Evolutionary conservation across 2,329 filamentous ascomycete species (phyloP).

Genomic region (Calycina herbarum): DNA sequence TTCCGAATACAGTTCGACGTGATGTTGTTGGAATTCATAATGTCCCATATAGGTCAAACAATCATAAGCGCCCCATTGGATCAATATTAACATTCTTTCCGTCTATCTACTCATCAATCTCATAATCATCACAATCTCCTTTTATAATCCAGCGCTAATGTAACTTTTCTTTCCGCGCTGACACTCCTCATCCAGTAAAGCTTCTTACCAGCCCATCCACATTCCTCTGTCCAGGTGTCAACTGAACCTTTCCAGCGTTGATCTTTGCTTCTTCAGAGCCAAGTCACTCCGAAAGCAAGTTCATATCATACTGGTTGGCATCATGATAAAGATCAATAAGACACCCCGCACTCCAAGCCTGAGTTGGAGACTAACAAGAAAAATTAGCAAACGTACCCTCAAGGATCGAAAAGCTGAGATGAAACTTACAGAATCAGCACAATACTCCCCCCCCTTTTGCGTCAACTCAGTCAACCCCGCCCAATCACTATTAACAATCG

Average conservation of each 20-base stretch:
- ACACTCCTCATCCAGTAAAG: not conserved
- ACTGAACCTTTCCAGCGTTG: not conserved
- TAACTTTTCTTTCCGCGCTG: not conserved
- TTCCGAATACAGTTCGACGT: not conserved
- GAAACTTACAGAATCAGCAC: conserved; percentile 77
- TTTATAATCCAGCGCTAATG: not conserved
- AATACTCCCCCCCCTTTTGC: conserved; percentile 82
- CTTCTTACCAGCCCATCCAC: not conserved
- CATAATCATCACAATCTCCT: not conserved
- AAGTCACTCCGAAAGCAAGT: conserved; percentile 20
- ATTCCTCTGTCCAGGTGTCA: not conserved
- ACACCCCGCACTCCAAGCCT: conserved; percentile 94
- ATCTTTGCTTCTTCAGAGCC: not conserved
- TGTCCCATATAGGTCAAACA: not conserved
- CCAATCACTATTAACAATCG: conserved; percentile 80
- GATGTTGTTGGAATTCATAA: not conserved
- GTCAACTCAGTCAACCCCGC: conserved; percentile 91
- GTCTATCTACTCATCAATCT: not conserved
- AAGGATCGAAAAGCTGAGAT: conserved; percentile 14
- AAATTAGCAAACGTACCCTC: conserved; percentile 23
- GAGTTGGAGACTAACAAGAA: conserved; percentile 75
- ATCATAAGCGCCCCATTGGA: not conserved
- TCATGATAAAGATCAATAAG: conserved; percentile 97
- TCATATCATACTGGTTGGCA: conserved; percentile 51
- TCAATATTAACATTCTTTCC: not conserved